Conservation (phyloP, 1,139 yeast species). For the Yamadazyma jaroonii region DNA sequence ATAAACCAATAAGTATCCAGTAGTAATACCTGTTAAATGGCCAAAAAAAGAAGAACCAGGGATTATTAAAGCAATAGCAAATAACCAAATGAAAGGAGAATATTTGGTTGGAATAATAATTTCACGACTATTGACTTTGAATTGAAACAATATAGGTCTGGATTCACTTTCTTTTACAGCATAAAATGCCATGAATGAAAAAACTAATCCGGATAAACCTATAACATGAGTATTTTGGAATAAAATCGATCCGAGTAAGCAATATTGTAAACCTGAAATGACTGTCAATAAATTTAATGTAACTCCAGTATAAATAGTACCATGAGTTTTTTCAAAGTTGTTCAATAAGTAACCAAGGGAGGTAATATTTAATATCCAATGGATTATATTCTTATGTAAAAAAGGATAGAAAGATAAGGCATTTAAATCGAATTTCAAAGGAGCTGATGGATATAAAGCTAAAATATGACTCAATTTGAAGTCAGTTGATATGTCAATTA, state of each 20-base stretch:
- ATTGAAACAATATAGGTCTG: slow-evolving; percentile 41
- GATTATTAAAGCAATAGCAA: slow-evolving; percentile 49
- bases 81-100: slow-evolving; percentile 55
- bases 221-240: slow-evolving; percentile 55
- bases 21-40: slow-evolving; percentile 48
- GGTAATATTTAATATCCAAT: slow-evolving; percentile 61
- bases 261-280: slow-evolving; percentile 65
- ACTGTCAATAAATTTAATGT: slow-evolving; percentile 74
- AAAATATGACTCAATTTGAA: slow-evolving; percentile 20
- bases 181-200: slow-evolving; percentile 64
- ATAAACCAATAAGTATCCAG: slow-evolving; percentile 49
- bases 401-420: slow-evolving; percentile 74
- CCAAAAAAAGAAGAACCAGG: slow-evolving; percentile 66
- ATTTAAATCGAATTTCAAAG: slow-evolving; percentile 56
- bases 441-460: slow-evolving; percentile 54
- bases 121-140: slow-evolving; percentile 19
- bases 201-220: slow-evolving; percentile 76
- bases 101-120: slow-evolving; percentile 56
- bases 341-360: slow-evolving; percentile 62
- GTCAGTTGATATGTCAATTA: slow-evolving; percentile 23
- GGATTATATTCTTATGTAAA: slow-evolving; percentile 61
- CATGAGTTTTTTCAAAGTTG: slow-evolving; percentile 70
- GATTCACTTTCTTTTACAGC: slow-evolving; percentile 57
- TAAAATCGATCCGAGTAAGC: slow-evolving; percentile 51
- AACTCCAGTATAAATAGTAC: slow-evolving; percentile 86